Percentiles rank a stretch among this genome's conserved stretches.
Evolutionary conservation across 2,329 filamentous ascomycete genomes (phyloP).

Genomic region (Aspergillus texensis): DNA sequence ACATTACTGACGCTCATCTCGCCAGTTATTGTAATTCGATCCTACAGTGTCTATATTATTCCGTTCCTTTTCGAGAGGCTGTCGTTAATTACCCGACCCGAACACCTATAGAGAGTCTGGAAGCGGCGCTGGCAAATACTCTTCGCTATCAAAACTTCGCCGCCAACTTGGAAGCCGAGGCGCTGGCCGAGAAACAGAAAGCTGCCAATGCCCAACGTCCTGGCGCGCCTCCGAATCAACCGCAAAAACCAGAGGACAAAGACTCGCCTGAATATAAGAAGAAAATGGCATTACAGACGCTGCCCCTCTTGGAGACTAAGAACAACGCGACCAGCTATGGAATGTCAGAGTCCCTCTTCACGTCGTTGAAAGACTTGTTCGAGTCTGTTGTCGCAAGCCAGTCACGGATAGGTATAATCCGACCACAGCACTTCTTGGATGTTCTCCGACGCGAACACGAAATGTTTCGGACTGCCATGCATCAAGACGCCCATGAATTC

Average conservation of each 20-base stretch:
- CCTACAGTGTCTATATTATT: constrained; percentile 95
- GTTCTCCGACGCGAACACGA: constrained; percentile 94
- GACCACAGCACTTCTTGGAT: constrained; percentile 89
- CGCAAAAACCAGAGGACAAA: constrained; percentile 81
- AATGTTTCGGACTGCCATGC: constrained; percentile 95
- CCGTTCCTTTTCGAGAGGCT: constrained; percentile 87
- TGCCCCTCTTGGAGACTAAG: constrained; percentile 83
- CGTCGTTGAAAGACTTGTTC: constrained; percentile 94
- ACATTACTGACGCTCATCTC: constrained; percentile 9
- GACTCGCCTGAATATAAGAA: constrained; percentile 98
- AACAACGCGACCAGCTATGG: constrained; percentile 80
- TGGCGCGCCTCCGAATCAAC: constrained; percentile 58
- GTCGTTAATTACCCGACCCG: constrained; percentile 86
- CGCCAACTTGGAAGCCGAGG: constrained; percentile 57
- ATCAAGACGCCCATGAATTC: constrained; percentile 98
- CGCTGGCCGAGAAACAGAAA: constrained; percentile 51
- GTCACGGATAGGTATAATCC: constrained; percentile 84
- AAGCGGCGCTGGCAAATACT: constrained; percentile 52
- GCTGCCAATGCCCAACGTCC: constrained; percentile 36
- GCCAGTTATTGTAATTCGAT: constrained; percentile 97
- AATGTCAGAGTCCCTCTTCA: constrained; percentile 95
- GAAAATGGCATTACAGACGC: constrained; percentile 85
- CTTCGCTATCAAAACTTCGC: constrained; percentile 64
- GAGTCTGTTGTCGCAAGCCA: constrained; percentile 80
- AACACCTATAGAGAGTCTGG: constrained; percentile 69